Conservation (phyloP, 2,329 filamentous ascomycete species). For the Fusarium falciforme region DNA sequence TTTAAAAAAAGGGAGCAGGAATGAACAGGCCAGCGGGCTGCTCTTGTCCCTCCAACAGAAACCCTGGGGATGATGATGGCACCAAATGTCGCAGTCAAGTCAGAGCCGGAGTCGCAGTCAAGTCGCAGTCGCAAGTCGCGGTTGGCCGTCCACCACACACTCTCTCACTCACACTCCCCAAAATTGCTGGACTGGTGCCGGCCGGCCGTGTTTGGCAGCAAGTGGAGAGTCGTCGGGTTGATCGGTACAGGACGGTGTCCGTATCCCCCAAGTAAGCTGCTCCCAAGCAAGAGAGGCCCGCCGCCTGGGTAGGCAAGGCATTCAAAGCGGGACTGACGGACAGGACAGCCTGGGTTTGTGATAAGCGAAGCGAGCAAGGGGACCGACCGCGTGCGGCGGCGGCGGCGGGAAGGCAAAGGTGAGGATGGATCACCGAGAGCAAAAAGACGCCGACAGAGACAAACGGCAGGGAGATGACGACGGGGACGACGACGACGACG, state of each 20-base stretch:
- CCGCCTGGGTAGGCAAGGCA: slow-evolving; percentile 15
- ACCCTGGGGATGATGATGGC: slow-evolving; percentile 10
- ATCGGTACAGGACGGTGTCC: slow-evolving; percentile 4
- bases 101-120: slow-evolving; percentile 15
- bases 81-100: slow-evolving; percentile 26
- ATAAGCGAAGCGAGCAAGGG: slow-evolving; percentile 21
- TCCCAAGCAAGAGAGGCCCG: slow-evolving; percentile 13
- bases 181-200: slow-evolving; percentile 5
- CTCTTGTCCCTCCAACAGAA: slow-evolving; percentile 14
- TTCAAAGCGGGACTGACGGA: slow-evolving; percentile 26
- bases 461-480: neutral
- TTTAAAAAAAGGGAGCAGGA: slow-evolving; percentile 7
- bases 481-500: neutral
- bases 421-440: slow-evolving; percentile 25
- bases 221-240: slow-evolving; percentile 25
- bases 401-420: neutral
- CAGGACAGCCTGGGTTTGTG: slow-evolving; percentile 4
- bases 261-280: slow-evolving; percentile 21
- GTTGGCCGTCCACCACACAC: slow-evolving; percentile 3
- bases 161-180: slow-evolving; percentile 2
- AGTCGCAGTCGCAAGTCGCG: slow-evolving; percentile 12
- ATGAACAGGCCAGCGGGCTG: slow-evolving; percentile 7
- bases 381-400: neutral
- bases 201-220: slow-evolving; percentile 27
- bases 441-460: slow-evolving; percentile 8